Base-by-base conservation (phyloP, 305 asterid species). In the Solanum aculeatissimum region DNA sequence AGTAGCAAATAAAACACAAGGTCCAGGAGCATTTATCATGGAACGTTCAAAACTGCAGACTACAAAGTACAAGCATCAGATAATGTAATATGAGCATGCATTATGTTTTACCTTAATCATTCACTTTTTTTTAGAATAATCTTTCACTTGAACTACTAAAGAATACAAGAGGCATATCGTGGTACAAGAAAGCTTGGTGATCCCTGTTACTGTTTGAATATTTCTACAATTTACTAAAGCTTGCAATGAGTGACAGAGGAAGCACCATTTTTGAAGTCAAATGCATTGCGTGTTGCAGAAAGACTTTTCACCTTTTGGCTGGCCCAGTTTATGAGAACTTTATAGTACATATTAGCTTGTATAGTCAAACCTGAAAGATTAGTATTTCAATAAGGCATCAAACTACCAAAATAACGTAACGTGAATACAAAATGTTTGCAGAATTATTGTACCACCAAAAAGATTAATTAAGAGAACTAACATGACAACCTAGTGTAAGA, bases 221-320 rank as follows among this genome's bases (percentile, higher is more conserved):
- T 21, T 45, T 60, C 60, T 82, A 45, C 38, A 63, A 47, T 51
- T 55, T 49, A 7, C 23, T 63, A 29, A 51, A 66, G 80, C 47
- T 66, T 66, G 80, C 69, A 69, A 83, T 53, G 77, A 83, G 85
- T 51, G 63, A 47, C 8, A 35, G 55, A 83, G 79, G 86, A 81
- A 86, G 85, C 88, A 93, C 99, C 99, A 25, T 93, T 89, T 89
- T 89, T 96, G 92, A 93, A 96, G 88, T 95, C 97, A 80, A 96
- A 95, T 72, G 99, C 90, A 89, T 96, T 95, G 88, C 92, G 97
- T 29, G 92, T 91, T 75, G 95, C 89, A 83, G 91, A 93, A 83
- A 95, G 87, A 87, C 92, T 94, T 89, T 96, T 96, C 90, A 96
- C 99, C 91, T 96, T 96, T 89, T 96, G 96, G 93, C 99, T 96